These are phyloP conservation scores for Sphagnum tenellum DNA, from an alignment of 225 moss, liverwort and hornwort species.

Conservation along the genomic window DNA sequence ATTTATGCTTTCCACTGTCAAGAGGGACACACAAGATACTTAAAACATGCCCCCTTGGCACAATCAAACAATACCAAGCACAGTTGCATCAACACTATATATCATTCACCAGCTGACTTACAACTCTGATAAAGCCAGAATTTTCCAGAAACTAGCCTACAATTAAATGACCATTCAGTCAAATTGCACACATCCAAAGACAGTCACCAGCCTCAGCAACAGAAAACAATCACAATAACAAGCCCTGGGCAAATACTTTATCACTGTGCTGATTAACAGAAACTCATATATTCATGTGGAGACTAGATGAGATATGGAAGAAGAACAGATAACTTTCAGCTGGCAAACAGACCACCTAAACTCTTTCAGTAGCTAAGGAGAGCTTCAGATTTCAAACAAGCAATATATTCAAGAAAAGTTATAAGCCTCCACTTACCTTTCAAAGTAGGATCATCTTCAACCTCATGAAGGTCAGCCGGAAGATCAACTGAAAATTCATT, in stretches of 20 bases:
- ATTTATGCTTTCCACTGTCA: conserved; percentile 76
- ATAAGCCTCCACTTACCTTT: conserved; percentile 32
- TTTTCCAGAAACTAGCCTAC: neutral
- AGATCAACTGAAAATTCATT: conserved; percentile 36
- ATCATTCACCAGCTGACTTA: neutral
- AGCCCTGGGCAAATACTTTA: too few species aligned
- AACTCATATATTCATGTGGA: too few species aligned
- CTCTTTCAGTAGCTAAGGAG: neutral
- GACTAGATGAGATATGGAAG: too few species aligned
- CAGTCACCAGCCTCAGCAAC: too few species aligned
- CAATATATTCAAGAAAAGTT: neutral
- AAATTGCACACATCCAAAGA: too few species aligned
- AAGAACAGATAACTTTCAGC: too few species aligned
- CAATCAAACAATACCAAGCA: neutral
- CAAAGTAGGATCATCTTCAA: conserved; percentile 28
- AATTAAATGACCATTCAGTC: too few species aligned
- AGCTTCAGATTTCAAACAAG: neutral
- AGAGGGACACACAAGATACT: conserved; percentile 4
- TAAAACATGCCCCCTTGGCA: too few species aligned
- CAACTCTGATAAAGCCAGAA: neutral
- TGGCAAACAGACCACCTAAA: neutral
- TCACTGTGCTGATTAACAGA: too few species aligned
- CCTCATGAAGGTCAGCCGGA: conserved; percentile 51
- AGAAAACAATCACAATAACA: too few species aligned
- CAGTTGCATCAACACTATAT: neutral